A percentile compares a stretch with the other conserved stretches of the same genome.
phyloP scores from a whole-genome alignment of 2,329 filamentous ascomycete genomes.

The Pleoardoris graminearum region DNA sequence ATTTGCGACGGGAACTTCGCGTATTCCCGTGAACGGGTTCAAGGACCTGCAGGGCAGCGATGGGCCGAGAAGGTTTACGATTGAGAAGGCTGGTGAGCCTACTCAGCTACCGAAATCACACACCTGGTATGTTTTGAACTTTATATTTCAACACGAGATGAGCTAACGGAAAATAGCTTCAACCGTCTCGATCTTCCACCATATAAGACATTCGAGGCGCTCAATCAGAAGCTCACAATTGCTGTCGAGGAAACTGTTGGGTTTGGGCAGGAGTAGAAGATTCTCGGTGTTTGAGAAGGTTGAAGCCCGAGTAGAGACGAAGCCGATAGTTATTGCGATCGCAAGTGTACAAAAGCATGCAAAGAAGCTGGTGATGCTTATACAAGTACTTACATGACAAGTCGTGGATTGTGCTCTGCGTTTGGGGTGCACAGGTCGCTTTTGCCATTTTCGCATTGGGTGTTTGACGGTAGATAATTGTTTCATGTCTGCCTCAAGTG shows the following conservation, averaged over 20 bases:
- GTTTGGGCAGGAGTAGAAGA: conserved; percentile 84
- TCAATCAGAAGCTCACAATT: conserved; percentile 90
- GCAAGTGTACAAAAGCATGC: background rate
- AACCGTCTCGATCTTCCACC: conserved; percentile 94
- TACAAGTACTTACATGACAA: too few relatives aligned
- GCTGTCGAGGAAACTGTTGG: conserved; percentile 98
- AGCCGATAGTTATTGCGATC: background rate
- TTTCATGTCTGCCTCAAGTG: too few relatives aligned
- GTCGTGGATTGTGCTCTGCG: too few relatives aligned
- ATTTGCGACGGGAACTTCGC: conserved; percentile 95
- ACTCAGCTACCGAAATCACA: conserved; percentile 93
- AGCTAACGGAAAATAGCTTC: conserved; percentile 65
- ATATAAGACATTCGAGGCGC: conserved; percentile 83
- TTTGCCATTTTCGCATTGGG: too few relatives aligned
- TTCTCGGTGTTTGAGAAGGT: too few relatives aligned
- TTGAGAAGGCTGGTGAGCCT: conserved; percentile 94
- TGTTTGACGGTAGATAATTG: too few relatives aligned
- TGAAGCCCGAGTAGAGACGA: background rate
- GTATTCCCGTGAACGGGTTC: conserved; percentile 98
- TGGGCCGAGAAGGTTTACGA: conserved; percentile 91
- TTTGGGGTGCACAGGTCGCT: too few relatives aligned
- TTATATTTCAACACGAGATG: background rate
- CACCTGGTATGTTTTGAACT: conserved; percentile 77
- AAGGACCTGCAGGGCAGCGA: conserved; percentile 98
- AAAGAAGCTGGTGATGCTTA: too few relatives aligned